phyloP scores from a whole-genome alignment of 2,329 filamentous ascomycete species.

The Verticillium tricorpus region DNA sequence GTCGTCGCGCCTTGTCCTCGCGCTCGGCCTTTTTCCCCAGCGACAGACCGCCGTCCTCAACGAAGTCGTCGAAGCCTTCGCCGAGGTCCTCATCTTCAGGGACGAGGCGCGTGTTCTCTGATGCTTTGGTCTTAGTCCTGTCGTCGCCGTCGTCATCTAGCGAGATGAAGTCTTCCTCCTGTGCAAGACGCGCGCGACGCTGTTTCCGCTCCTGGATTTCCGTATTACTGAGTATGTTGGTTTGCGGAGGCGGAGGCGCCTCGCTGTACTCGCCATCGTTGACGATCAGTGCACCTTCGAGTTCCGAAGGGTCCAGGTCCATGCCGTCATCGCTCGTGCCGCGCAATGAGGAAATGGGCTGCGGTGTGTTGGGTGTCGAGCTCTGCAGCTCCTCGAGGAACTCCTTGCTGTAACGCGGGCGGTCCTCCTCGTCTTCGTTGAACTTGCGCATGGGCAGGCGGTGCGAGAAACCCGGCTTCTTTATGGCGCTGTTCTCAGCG shows the following conservation, averaged over 20 bases:
- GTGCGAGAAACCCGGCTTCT: conserved; percentile 41
- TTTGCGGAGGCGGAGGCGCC: conserved; percentile 25
- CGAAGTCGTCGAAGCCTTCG: conserved; percentile 90
- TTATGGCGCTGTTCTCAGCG: conserved; percentile 62
- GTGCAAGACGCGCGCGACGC: conserved; percentile 74
- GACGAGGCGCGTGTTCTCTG: conserved; percentile 66
- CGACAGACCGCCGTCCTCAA: conserved; percentile 76
- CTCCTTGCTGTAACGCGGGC: conserved; percentile 80
- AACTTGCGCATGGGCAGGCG: conserved; percentile 52
- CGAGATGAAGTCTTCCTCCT: conserved; percentile 64
- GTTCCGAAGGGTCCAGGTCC: conserved; percentile 54
- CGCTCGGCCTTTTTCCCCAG: conserved; percentile 75
- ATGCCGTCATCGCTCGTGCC: conserved; percentile 42
- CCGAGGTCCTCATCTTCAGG: conserved; percentile 87
- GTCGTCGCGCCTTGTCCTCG: conserved; percentile 60
- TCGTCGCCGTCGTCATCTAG: conserved; percentile 45
- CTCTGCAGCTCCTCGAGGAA: conserved; percentile 81
- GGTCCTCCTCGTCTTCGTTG: conserved; percentile 47
- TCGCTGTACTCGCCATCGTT: conserved; percentile 37
- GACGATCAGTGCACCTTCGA: conserved; percentile 63
- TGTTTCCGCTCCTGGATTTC: conserved; percentile 35
- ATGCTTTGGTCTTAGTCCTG: not conserved
- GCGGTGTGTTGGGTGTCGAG: conserved; percentile 79
- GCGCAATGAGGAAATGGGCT: conserved; percentile 32
- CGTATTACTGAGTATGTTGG: conserved; percentile 32